Evolutionary conservation across 371 early-diverging fungal genomes (phyloP).

Genomic region (Mortierella sp.): DNA sequence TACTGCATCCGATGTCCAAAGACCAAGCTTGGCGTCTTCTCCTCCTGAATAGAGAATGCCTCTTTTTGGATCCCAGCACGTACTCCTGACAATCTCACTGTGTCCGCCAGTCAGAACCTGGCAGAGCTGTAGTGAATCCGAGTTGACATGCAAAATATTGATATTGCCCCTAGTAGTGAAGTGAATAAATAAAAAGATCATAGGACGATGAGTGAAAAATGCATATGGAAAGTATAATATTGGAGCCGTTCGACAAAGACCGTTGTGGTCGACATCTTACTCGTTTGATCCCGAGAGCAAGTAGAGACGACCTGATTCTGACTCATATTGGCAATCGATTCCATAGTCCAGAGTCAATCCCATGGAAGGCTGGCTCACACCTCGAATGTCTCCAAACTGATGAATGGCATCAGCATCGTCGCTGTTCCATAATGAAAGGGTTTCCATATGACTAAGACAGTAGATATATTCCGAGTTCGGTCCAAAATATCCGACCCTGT

Average conservation of each 20-base stretch:
- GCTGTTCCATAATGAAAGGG: conserved; percentile 74
- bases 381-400: conserved; percentile 79
- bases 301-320: conserved; percentile 75
- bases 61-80: conserved; percentile 70
- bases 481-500: conserved; percentile 91
- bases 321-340: conserved; percentile 85
- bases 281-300: conserved; percentile 82
- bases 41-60: conserved; percentile 77
- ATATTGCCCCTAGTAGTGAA: conserved; percentile 77
- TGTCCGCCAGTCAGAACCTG: conserved; percentile 72
- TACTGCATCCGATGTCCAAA: conserved; percentile 62
- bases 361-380: conserved; percentile 49
- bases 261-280: conserved; percentile 59
- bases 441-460: conserved; percentile 88
- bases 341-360: conserved; percentile 81
- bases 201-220: neutral
- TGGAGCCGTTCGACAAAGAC: neutral
- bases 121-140: conserved; percentile 75
- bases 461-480: conserved; percentile 88
- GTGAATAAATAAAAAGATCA: neutral
- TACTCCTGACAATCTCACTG: conserved; percentile 76
- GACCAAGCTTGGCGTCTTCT: conserved; percentile 78
- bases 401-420: conserved; percentile 54
- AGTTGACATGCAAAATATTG: conserved; percentile 77
- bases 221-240: neutral